These are phyloP conservation scores for Intubia oerlemansii DNA, from an alignment of 2,329 filamentous ascomycete species.

Conservation along the genomic window DNA sequence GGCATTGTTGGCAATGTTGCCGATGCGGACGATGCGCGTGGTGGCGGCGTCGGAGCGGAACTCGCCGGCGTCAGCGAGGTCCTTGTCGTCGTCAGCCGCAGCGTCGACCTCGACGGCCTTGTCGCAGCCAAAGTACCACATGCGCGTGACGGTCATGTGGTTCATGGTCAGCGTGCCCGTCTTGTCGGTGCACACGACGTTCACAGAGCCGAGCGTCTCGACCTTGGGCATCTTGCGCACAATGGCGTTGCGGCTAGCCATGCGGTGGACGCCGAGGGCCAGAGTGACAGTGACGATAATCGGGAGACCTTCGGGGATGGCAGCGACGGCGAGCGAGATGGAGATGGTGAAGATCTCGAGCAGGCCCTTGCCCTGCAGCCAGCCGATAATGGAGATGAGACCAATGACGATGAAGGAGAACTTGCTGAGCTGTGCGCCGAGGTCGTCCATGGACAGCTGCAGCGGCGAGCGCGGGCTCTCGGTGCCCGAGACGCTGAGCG, in stretches of 20 bases:
- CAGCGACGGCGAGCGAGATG: slow-evolving; percentile 86
- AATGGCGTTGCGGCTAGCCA: slow-evolving; percentile 90
- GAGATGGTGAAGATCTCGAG: slow-evolving; percentile 96
- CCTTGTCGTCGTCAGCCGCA: slow-evolving; percentile 22
- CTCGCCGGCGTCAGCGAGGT: too few species aligned
- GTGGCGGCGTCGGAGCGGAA: slow-evolving; percentile 38
- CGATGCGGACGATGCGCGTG: slow-evolving; percentile 66
- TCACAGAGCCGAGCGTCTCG: slow-evolving; percentile 93
- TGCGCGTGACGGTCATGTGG: slow-evolving; percentile 91
- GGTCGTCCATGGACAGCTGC: slow-evolving; percentile 91
- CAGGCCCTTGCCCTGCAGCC: slow-evolving; percentile 71
- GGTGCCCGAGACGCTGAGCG: slow-evolving; percentile 80
- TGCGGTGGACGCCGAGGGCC: slow-evolving; percentile 81
- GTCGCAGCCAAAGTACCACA: slow-evolving; percentile 75
- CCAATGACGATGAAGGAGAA: slow-evolving; percentile 90
- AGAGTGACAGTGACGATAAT: slow-evolving; percentile 97
- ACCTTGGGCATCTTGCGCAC: slow-evolving; percentile 91
- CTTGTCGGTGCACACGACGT: slow-evolving; percentile 98
- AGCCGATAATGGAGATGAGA: slow-evolving; percentile 76
- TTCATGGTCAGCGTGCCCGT: slow-evolving; percentile 91
- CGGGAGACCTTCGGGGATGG: slow-evolving; percentile 85
- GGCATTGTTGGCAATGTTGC: slow-evolving; percentile 92
- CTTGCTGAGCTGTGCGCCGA: slow-evolving; percentile 89
- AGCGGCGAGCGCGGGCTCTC: slow-evolving; percentile 88
- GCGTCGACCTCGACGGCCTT: slow-evolving; percentile 29